Evolutionary conservation across 805 yeast species (phyloP).

Genomic region (Ogataea methanolica): DNA sequence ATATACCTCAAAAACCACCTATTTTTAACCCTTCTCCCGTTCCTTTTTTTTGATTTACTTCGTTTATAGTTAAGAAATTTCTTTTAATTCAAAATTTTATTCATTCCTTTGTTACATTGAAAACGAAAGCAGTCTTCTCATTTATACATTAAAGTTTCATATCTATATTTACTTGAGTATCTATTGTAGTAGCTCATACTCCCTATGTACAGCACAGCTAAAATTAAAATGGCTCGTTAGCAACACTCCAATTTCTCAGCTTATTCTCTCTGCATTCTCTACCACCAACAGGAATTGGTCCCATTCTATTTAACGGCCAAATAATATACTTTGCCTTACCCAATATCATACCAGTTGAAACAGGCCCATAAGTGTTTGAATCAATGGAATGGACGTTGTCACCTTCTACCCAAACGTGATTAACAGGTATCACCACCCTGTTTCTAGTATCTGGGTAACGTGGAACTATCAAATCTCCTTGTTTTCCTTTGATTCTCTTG

Average conservation of each 20-base stretch:
- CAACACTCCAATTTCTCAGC: slow-evolving; percentile 7
- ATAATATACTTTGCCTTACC: slow-evolving; percentile 69
- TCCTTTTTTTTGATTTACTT: too few relatives aligned
- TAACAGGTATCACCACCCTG: slow-evolving; percentile 60
- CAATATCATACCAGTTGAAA: slow-evolving; percentile 71
- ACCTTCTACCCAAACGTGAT: slow-evolving; percentile 94
- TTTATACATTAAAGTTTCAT: too few relatives aligned
- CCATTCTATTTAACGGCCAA: slow-evolving; percentile 64
- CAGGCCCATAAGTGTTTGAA: slow-evolving; percentile 84
- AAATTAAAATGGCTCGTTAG: neutral
- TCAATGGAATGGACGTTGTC: slow-evolving; percentile 84
- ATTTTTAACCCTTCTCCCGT: too few relatives aligned
- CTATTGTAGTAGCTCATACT: too few relatives aligned
- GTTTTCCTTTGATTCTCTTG: slow-evolving; percentile 73
- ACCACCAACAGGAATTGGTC: slow-evolving; percentile 47
- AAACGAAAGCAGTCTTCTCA: too few relatives aligned
- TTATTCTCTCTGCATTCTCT: slow-evolving; percentile 40
- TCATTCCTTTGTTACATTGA: too few relatives aligned
- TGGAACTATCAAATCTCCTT: slow-evolving; percentile 64
- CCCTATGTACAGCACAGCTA: neutral
- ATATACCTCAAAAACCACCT: too few relatives aligned
- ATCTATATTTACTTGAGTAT: too few relatives aligned
- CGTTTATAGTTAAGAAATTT: too few relatives aligned
- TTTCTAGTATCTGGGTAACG: slow-evolving; percentile 64
- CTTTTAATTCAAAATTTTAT: too few relatives aligned